Base-by-base conservation (phyloP, 495 filamentous ascomycete genomes). In the Schizothecium vesticola region DNA sequence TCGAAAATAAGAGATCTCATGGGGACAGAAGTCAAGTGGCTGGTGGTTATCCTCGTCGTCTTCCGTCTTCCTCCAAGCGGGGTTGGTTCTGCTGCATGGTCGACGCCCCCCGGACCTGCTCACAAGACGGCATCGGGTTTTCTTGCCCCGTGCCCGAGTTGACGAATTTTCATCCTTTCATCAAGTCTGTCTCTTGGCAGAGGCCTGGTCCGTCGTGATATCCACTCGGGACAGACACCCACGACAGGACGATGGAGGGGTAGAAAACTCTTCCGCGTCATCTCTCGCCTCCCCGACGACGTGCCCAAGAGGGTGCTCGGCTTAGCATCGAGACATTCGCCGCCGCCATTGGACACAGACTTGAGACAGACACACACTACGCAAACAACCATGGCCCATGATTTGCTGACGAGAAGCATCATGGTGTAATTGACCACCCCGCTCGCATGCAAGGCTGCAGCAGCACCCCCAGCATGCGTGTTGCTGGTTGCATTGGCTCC, bases 361-460 rank as follows among this genome's bases (percentile, higher is more conserved):
- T 66, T 29, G 65, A 60, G 16, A 51, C 43, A 7, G 43, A n/a
- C 19, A 51, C 43, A 33, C 31, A 33, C 31, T 10, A 33, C 29
- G 28, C 29, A 51, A 19, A 19, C 36, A 6, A 12, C 5, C 16
- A 51, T 19, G 36, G 36, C 16, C 16, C 16, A 7, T 51, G 36
- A 51, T 51, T 51, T 51, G 36, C 36, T 51, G 33, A 13, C 33
- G 12, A 28, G 33, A 36, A 13, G 33, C 33, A 36, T 12, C 33
- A 36, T 16, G 33, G 33, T 36, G 33, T 8, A 51, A 51, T 51
- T 51, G 36, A 10, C 43, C 26, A 66, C 64, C 64, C 64, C 64
- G 64, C 64, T 43, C 36, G 29, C 12, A 26, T 60, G 64, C 64
- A 66, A 66, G 57, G 64, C 64, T 66, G 64, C 64, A 59, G 64